These are phyloP conservation scores for Nelumbo lutea DNA, from an alignment of 164 flowering plant genomes.

Conservation along the genomic window DNA sequence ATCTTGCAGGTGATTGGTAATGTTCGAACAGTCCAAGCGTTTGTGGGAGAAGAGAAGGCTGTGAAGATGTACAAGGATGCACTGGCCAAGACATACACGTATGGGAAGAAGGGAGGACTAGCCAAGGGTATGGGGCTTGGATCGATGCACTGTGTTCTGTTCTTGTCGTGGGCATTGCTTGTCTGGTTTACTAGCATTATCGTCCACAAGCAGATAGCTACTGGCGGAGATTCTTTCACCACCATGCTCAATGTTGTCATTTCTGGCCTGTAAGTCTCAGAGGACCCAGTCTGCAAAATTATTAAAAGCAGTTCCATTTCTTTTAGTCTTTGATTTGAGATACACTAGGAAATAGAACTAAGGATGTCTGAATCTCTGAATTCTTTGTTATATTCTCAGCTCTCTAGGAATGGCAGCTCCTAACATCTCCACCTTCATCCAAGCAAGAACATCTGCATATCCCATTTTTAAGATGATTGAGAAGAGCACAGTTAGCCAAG, in stretches of 20 bases:
- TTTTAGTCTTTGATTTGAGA: not conserved
- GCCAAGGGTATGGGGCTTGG: slow-evolving; percentile 96
- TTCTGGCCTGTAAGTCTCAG: slow-evolving; percentile 81
- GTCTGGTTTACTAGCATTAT: slow-evolving; percentile 89
- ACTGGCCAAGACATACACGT: slow-evolving; percentile 55
- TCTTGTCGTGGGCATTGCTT: slow-evolving; percentile 93
- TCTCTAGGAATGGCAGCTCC: slow-evolving; percentile 96
- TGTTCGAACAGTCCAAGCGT: slow-evolving; percentile 94
- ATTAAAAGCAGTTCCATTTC: no score
- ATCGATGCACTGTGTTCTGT: slow-evolving; percentile 73
- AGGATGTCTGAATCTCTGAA: not conserved
- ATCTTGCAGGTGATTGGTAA: slow-evolving; percentile 71
- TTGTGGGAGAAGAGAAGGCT: slow-evolving; percentile 87
- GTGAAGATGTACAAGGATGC: slow-evolving; percentile 60
- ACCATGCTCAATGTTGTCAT: slow-evolving; percentile 99
- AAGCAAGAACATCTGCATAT: slow-evolving; percentile 86
- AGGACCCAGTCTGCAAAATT: not conserved
- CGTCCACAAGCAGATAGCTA: slow-evolving; percentile 81
- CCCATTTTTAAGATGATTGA: slow-evolving; percentile 94
- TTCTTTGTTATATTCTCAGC: slow-evolving; percentile 28
- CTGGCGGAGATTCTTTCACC: slow-evolving; percentile 97
- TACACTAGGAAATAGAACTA: not conserved
- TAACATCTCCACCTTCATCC: slow-evolving; percentile 66
- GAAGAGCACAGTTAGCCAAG: slow-evolving; percentile 51
- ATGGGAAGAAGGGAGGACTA: slow-evolving; percentile 81